Evolutionary conservation across 2,329 filamentous ascomycete species (phyloP).

Genomic region (Didymella pomorum): DNA sequence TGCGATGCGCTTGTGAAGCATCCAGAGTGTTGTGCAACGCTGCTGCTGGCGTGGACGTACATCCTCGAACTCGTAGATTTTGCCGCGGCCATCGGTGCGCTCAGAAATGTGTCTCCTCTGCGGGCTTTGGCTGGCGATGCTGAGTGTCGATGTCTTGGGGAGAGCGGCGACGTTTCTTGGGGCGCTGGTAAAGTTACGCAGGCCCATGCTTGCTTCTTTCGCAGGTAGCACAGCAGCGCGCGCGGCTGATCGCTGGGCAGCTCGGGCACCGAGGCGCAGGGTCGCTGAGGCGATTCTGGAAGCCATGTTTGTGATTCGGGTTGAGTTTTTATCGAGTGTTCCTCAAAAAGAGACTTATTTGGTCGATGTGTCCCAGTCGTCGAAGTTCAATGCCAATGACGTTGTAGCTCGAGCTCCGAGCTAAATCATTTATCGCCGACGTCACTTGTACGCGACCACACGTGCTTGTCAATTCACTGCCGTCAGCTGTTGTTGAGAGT

Average conservation of each 20-base stretch:
- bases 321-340: background rate
- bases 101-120: constrained; percentile 17
- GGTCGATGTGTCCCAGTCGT: background rate
- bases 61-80: constrained; percentile 52
- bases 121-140: constrained; percentile 5
- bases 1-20: too few relatives aligned
- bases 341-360: too few relatives aligned
- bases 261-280: constrained; percentile 14
- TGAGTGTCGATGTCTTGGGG: background rate
- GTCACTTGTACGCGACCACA: constrained; percentile 29
- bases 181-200: constrained; percentile 14
- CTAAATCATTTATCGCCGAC: constrained; percentile 32
- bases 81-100: constrained; percentile 48
- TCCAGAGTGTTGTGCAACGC: background rate
- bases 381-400: constrained; percentile 7
- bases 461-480: constrained; percentile 8
- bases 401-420: constrained; percentile 32
- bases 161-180: background rate
- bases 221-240: constrained; percentile 18
- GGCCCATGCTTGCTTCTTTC: constrained; percentile 18
- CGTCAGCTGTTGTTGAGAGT: background rate
- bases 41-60: constrained; percentile 28
- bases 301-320: constrained; percentile 2
- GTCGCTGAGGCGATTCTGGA: constrained; percentile 10
- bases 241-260: constrained; percentile 8